These are phyloP conservation scores for Delphinella strobiligena DNA, from an alignment of 2,329 filamentous ascomycete genomes.

Conservation along the genomic window DNA sequence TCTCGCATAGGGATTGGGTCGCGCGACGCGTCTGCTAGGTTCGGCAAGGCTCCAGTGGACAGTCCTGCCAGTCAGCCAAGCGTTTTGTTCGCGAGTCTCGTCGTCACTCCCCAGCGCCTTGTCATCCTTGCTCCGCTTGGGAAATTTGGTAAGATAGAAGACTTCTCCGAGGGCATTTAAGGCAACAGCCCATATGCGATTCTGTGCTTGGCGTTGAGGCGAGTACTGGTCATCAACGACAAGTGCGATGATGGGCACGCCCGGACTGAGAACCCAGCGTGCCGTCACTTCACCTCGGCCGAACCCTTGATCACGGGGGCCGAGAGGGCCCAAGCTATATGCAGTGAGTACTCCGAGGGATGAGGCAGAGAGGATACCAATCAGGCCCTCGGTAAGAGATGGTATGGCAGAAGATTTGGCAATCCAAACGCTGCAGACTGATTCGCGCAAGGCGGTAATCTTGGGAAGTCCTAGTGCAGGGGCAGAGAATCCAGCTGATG, in stretches of 20 bases:
- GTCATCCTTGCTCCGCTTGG: constrained; percentile 37
- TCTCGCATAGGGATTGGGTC: constrained; percentile 60
- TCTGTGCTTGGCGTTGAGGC: constrained; percentile 52
- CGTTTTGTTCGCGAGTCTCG: constrained; percentile 47
- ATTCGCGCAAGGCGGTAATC: constrained; percentile 56
- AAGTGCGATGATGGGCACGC: constrained; percentile 79
- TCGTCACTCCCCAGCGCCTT: constrained; percentile 21
- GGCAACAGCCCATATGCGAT: constrained; percentile 80
- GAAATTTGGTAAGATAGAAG: constrained; percentile 68
- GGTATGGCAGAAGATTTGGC: constrained; percentile 68
- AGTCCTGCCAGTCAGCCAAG: constrained; percentile 70
- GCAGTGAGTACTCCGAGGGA: constrained; percentile 72
- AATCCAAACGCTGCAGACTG: constrained; percentile 75
- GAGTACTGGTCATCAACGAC: constrained; percentile 75
- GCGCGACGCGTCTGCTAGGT: constrained; percentile 58
- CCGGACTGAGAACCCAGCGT: constrained; percentile 82
- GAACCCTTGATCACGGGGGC: constrained; percentile 46
- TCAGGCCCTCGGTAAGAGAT: constrained; percentile 58
- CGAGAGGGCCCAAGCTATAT: constrained; percentile 50
- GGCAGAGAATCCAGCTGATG: constrained; percentile 47
- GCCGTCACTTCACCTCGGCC: constrained; percentile 69
- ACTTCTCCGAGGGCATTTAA: constrained; percentile 88
- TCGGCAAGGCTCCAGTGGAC: constrained; percentile 75
- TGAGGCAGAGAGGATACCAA: constrained; percentile 75
- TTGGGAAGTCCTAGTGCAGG: constrained; percentile 64